Percentiles rank a stretch among this genome's conserved stretches.
These are phyloP conservation scores for Dipteronia dyeriana DNA, from an alignment of 345 rosid genomes.

Conservation along the genomic window DNA sequence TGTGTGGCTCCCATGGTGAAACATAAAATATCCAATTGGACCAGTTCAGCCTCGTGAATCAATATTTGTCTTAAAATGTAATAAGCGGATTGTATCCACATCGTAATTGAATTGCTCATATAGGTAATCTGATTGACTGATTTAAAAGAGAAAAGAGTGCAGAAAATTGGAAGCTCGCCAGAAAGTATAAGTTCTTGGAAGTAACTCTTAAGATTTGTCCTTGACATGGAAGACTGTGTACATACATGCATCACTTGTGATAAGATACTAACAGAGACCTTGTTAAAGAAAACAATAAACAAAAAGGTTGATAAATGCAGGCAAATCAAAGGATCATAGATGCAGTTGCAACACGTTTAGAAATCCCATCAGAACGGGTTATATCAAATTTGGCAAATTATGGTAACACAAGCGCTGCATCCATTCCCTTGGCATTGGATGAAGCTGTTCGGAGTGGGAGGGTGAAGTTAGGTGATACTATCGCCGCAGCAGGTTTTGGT, in stretches of 20 bases:
- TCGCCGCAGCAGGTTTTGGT: constrained; percentile 87
- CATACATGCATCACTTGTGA: not conserved
- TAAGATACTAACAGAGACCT: not conserved
- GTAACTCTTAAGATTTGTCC: not conserved
- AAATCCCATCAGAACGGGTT: constrained; percentile 76
- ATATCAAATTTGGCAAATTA: constrained; percentile 85
- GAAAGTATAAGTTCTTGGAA: not conserved
- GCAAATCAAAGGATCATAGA: constrained; percentile 97
- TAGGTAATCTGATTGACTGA: not conserved
- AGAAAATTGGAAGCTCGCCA: not conserved
- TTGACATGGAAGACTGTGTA: not conserved
- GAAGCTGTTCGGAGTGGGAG: constrained; percentile 88
- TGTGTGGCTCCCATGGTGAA: not conserved
- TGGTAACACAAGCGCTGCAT: constrained; percentile 93
- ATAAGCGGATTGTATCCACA: not conserved
- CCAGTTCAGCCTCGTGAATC: not conserved
- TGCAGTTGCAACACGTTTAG: constrained; percentile 77
- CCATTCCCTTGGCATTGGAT: constrained; percentile 91
- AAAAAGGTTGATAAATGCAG: constrained; percentile 43
- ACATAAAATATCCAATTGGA: not conserved
- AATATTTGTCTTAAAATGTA: not conserved
- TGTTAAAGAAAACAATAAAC: not conserved
- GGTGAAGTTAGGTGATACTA: constrained; percentile 74
- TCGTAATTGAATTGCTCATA: not conserved
- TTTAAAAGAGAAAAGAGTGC: not conserved